Base-by-base conservation (phyloP, 495 filamentous ascomycete species). In the Aspergillus campestris region DNA sequence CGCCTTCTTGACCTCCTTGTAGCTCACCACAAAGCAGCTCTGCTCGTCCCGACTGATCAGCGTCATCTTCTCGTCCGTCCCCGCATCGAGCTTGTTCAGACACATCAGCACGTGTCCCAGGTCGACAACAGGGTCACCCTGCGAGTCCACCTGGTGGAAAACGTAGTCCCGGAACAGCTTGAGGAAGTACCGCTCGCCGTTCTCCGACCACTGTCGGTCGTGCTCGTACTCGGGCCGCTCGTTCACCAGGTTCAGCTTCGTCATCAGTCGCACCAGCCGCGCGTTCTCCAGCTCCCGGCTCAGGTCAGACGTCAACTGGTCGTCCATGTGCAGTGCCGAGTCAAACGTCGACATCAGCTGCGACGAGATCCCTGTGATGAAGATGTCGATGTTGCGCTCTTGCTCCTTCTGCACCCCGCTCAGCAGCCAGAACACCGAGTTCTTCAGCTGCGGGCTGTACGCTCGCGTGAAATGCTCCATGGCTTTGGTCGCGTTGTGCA, bases 81-180 rank as follows among this genome's bases (percentile, higher is more conserved):
- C 89, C 3, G 87, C 90, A 65, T 98, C 92, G 38, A 98, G 70
- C 61, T 95, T 95, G 64, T 89, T 95, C 53, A 98, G 55, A 57
- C 82, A 88, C 28, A 69, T 72, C 13, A 97, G 54, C 34, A 97
- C 82, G 66, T 97, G 90, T 0, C 81, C 90, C 27, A 96, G 72
- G 56, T 94, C 83, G 3, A 92, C 66, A 6, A 86, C 82, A 0
- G 92, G 83, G 14, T 85, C 82, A 9, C 86, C 88, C 47, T 87
- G 75, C 24, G 79, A 74, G 54, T 96, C 88, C 18, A 95, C 88
- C 45, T 91, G 88, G 62, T 98, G 92, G 65, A 96, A 98, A 41
- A 96, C 84, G 48, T 94, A 96, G 63, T 98, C 94, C 35, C 92
- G 81, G 73, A 97, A 96, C 30, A 98, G 73, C 65, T 94, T 94